Conservation (phyloP, 768 basidiomycete genomes). For the Lentinula boryana region DNA sequence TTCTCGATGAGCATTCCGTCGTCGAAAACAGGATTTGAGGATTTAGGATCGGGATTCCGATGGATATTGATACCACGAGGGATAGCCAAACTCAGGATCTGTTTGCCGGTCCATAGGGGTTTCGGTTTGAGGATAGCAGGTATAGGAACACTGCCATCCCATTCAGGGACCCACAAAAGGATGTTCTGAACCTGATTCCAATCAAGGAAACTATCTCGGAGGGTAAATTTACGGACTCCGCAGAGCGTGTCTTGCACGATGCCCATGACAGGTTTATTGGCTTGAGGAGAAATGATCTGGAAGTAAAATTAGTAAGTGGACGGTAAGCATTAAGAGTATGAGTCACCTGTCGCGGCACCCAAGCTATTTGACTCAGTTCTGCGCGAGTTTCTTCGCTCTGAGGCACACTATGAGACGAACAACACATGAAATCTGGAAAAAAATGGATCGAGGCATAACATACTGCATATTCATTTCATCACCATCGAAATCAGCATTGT, state of each 20-base stretch:
- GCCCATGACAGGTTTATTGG: constrained; percentile 99
- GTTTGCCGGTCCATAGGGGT: constrained; percentile 97
- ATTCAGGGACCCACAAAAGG: constrained; percentile 94
- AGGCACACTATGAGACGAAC: constrained; percentile 59
- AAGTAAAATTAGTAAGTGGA: constrained; percentile 1
- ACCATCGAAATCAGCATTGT: constrained; percentile 99
- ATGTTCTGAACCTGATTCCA: constrained; percentile 97
- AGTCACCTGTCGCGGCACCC: constrained; percentile 90
- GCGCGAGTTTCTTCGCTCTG: constrained; percentile 98
- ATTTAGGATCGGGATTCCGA: constrained; percentile 74
- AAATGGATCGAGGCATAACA: constrained; percentile 24
- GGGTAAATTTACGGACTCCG: constrained; percentile 94
- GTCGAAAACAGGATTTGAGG: constrained; percentile 78
- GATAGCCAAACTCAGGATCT: constrained; percentile 86
- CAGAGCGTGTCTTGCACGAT: constrained; percentile 99
- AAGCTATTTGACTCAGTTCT: constrained; percentile 96
- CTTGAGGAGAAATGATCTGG: constrained; percentile 98
- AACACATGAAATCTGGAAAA: constrained; percentile 7
- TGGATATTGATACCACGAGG: constrained; percentile 94
- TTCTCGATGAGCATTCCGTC: constrained; percentile 97
- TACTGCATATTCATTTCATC: constrained; percentile 99
- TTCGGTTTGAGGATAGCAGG: constrained; percentile 96
- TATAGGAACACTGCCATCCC: constrained; percentile 90
- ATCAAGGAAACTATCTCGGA: constrained; percentile 93
- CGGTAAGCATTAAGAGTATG: background rate